Evolutionary conservation across 2,329 filamentous ascomycete species (phyloP), one percentile per base, ranked within the genome.

Genomic region (Nemania sp.): DNA sequence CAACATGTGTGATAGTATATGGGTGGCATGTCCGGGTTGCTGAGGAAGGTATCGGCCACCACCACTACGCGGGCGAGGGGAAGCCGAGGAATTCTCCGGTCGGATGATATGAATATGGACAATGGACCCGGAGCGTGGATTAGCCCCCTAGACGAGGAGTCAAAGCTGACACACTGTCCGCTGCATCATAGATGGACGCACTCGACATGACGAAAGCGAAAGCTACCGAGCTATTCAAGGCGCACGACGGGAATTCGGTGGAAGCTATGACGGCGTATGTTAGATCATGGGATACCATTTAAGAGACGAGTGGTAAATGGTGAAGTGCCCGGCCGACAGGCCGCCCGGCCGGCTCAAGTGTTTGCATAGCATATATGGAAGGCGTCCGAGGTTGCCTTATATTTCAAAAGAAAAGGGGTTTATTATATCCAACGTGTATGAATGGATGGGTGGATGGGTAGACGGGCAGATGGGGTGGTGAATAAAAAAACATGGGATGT

Each of bases 141-240:
- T n/a, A 29, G 7, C 25, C 3, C 25, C 25, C 7, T 4, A 29
- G 7, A 29, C 25, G 25, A 29, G 25, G 12, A 18, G 6, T 17
- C 21, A 46, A 15, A 5, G 13, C 55, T 62, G 15, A 60, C 17
- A 3, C 17, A 3, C 15, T 39, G 35, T 4, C 15, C 10, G 35
- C 35, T 39, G 35, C 35, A 39, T 49, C 10, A 25, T 12, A 88
- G 87, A 80, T 90, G 12, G 86, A 90, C 49, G 83, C 93, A 73
- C 81, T 93, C 34, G 90, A 94, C 63, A 72, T 94, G 37, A 77
- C 84, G 1, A 92, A 91, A 75, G 68, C 78, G 2, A 91, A 88
- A 74, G 91, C 89, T 1, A 92, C 88, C 1, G 90, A 94, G 62
- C 75, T 94, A 52, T 80, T 95, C 5, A 88, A 87, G 73, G 79